phyloP scores from a whole-genome alignment of 2,329 filamentous ascomycete species.

The Penicillium sp. region DNA sequence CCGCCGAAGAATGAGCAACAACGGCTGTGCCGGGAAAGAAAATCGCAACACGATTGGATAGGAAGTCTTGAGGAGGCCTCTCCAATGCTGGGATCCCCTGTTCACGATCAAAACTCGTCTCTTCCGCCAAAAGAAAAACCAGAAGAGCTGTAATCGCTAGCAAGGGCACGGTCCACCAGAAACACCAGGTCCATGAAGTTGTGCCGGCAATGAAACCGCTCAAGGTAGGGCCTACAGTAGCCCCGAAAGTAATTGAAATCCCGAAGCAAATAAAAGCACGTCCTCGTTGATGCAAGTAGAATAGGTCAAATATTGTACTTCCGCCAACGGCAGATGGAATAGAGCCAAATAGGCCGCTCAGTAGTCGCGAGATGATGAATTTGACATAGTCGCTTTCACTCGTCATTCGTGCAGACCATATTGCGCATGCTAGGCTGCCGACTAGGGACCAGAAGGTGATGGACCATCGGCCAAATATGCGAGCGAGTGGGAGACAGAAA shows the following conservation, averaged over 20 bases:
- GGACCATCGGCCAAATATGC: slow-evolving; percentile 34
- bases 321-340: slow-evolving; percentile 38
- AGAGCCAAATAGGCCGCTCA: slow-evolving; percentile 40
- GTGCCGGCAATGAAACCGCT: slow-evolving; percentile 38
- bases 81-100: slow-evolving; percentile 17
- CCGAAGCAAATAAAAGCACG: slow-evolving; percentile 37
- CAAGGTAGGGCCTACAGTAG: slow-evolving; percentile 36
- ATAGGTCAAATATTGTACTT: slow-evolving; percentile 40
- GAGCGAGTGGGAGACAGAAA: slow-evolving; percentile 36
- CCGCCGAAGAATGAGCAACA: slow-evolving; percentile 21
- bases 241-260: slow-evolving; percentile 35
- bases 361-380: slow-evolving; percentile 37
- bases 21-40: slow-evolving; percentile 25
- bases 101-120: slow-evolving; percentile 36
- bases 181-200: slow-evolving; percentile 35
- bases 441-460: slow-evolving; percentile 39
- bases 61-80: slow-evolving; percentile 16
- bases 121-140: slow-evolving; percentile 37
- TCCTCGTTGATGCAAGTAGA: slow-evolving; percentile 43
- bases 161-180: slow-evolving; percentile 44
- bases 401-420: slow-evolving; percentile 39
- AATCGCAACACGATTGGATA: slow-evolving; percentile 24
- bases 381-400: slow-evolving; percentile 30
- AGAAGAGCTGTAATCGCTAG: slow-evolving; percentile 31
- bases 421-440: slow-evolving; percentile 30